A percentile compares a stretch with the other conserved stretches of the same genome.
Conservation (phyloP, 2,329 filamentous ascomycete species). For the Xylariaceae sp. region DNA sequence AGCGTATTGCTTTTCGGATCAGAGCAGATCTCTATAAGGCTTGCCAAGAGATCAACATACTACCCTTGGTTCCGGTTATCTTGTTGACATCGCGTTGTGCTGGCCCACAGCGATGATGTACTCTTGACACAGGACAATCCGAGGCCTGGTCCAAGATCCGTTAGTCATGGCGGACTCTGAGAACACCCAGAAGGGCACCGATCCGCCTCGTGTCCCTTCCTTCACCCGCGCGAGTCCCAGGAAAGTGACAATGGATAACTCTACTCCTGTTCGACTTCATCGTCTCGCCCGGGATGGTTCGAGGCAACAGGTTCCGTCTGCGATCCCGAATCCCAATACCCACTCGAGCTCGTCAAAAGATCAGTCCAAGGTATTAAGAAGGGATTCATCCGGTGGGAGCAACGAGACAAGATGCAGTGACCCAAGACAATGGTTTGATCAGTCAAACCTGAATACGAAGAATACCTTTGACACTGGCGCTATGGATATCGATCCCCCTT, state of each 20-base stretch:
- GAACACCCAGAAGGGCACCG: constrained; percentile 23
- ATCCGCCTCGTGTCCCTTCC: constrained; percentile 19
- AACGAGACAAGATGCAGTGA: constrained; percentile 46
- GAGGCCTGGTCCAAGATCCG: constrained; percentile 12
- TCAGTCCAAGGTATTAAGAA: constrained; percentile 23
- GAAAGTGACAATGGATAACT: constrained; percentile 41
- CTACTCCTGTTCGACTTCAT: constrained; percentile 45
- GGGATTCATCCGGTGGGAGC: constrained; percentile 47
- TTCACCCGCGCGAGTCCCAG: constrained; percentile 32
- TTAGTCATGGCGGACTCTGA: constrained; percentile 26
- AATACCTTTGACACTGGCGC: constrained; percentile 37
- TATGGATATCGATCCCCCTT: constrained; percentile 54
- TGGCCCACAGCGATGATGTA: constrained; percentile 15
- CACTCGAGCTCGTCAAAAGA: constrained; percentile 10
- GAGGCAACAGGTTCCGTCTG: constrained; percentile 19
- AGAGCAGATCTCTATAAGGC: not conserved
- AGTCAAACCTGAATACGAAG: constrained; percentile 46
- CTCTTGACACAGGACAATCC: constrained; percentile 7
- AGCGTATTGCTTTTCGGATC: not conserved
- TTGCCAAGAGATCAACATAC: not conserved
- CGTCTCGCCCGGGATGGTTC: constrained; percentile 40
- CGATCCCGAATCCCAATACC: constrained; percentile 13
- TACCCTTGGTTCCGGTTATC: not conserved
- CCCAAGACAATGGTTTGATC: constrained; percentile 50
- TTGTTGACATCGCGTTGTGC: not conserved